Evolutionary conservation across 2,329 filamentous ascomycete species (phyloP).

Genomic region (Curvularia verruculosa): DNA sequence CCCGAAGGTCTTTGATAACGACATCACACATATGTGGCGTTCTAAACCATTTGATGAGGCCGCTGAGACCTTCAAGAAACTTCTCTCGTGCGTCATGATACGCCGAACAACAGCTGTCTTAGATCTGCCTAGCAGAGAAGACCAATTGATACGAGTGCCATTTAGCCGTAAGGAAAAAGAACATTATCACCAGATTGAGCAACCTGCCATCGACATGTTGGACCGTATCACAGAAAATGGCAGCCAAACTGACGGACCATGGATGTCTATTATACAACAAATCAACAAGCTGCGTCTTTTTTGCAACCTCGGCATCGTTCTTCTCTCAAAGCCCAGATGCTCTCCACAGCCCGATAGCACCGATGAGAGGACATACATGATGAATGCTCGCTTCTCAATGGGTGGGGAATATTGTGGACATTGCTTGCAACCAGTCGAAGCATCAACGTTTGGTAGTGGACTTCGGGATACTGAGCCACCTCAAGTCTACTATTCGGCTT

Average conservation of each 20-base stretch:
- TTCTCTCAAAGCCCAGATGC: background rate
- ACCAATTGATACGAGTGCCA: conserved; percentile 23
- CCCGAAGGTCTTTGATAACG: conserved; percentile 46
- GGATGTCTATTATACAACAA: conserved; percentile 46
- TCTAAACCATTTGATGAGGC: conserved; percentile 45
- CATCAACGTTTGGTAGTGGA: background rate
- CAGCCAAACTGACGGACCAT: background rate
- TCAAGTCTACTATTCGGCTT: conserved; percentile 2
- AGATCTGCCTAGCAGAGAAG: conserved; percentile 46
- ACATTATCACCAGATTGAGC: background rate
- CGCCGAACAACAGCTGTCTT: conserved; percentile 51
- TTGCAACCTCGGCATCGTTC: conserved; percentile 53
- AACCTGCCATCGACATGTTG: background rate
- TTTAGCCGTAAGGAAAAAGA: background rate
- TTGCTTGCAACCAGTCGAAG: conserved; percentile 1
- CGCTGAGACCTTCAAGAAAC: conserved; percentile 47
- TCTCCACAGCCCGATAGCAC: background rate
- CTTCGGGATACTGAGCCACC: background rate
- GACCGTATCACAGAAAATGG: background rate
- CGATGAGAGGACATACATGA: background rate
- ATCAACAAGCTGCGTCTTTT: conserved; percentile 56
- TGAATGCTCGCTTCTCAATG: conserved; percentile 7
- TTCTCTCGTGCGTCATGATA: conserved; percentile 50
- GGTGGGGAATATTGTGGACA: background rate
- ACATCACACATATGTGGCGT: conserved; percentile 52